Base-by-base conservation (phyloP, 352 stramenopile genomes). In the Pelagophyceae sp. region DNA sequence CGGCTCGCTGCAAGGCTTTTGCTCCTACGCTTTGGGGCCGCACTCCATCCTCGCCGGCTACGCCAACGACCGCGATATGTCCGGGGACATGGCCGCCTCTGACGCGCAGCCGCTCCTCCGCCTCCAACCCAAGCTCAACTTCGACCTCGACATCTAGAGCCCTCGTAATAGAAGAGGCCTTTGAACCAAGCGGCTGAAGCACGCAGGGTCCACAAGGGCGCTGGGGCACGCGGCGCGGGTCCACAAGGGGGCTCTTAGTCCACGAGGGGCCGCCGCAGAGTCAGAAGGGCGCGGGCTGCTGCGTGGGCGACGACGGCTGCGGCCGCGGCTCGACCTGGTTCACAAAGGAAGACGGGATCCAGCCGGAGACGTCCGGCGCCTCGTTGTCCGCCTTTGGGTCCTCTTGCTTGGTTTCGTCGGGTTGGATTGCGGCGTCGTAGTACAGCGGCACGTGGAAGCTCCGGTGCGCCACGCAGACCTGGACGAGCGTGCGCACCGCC, bases 31-130 rank as follows among this genome's bases (percentile, higher is more conserved):
- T 2, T 20, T 74, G 5, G 67, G 67, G 2, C 67, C 67, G 15
- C 67, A 74, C 67, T 74, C 67, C 17, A 11, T 74, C 33, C 67
- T 74, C 38, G 51, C 58, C 37, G 67, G 67, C 67, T 74, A 54
- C 67, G 33, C 67, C 20, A 31, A 74, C 67, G 67, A 74, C 67
- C 67, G 67, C 35, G 67, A 74, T 37, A 31, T 31, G 35, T 23
- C 20, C 33, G 67, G 67, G 35, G 67, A 58, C 67, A 58, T 50
- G 67, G 27, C 11, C 15, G 23, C 6, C 35, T 6, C 1, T 1
- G 67, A 74, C 37, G 67, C 2, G 15, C 20, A 38, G 17, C 67
- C 67, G 1, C 67, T 74, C 35, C 38, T 74, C 38, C 67, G 67
- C 35, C 67, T 74, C 35, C 67, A 74, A 37, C 67, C 67, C 1